A percentile compares a stretch with the other conserved stretches of the same genome.
Conservation (phyloP, 208 protist genomes). For the Cochliopodium minus region DNA sequence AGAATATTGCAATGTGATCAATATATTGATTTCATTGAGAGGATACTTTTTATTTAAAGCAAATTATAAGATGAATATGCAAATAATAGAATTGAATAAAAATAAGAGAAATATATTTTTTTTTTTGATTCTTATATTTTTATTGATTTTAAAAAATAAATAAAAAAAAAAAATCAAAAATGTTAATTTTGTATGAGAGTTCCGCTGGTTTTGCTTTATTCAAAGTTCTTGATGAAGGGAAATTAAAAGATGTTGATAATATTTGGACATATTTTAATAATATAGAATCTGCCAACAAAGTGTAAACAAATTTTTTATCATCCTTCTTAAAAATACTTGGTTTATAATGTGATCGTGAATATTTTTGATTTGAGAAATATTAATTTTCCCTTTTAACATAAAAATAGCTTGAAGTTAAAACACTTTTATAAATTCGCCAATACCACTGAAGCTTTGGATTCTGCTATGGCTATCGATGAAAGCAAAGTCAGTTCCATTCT, state of each 20-base stretch:
- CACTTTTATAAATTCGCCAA: constrained; percentile 64
- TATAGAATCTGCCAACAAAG: constrained; percentile 26
- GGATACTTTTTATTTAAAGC: background rate
- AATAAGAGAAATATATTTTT: background rate
- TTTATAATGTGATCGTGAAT: background rate
- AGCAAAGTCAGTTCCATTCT: constrained; percentile 79
- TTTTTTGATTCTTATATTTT: background rate
- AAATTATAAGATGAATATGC: background rate
- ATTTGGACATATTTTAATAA: constrained; percentile 48
- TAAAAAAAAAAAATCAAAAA: constrained; percentile 12
- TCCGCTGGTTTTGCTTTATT: constrained; percentile 93
- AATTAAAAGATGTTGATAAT: constrained; percentile 68
- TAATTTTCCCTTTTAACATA: background rate
- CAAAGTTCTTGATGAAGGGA: constrained; percentile 67
- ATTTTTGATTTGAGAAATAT: background rate
- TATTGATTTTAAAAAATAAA: background rate
- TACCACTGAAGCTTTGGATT: constrained; percentile 84
- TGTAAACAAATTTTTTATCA: constrained; percentile 20
- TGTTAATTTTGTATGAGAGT: constrained; percentile 93
- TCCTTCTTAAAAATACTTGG: constrained; percentile 3
- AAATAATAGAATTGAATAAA: background rate
- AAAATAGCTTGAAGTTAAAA: constrained; percentile 44
- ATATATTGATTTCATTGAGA: background rate
- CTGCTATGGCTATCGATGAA: constrained; percentile 82
- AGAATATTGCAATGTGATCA: background rate